Percentiles rank a stretch among this genome's conserved stretches.
phyloP scores from a whole-genome alignment of 768 basidiomycete species.

The Sporobolomyces phaffii region DNA sequence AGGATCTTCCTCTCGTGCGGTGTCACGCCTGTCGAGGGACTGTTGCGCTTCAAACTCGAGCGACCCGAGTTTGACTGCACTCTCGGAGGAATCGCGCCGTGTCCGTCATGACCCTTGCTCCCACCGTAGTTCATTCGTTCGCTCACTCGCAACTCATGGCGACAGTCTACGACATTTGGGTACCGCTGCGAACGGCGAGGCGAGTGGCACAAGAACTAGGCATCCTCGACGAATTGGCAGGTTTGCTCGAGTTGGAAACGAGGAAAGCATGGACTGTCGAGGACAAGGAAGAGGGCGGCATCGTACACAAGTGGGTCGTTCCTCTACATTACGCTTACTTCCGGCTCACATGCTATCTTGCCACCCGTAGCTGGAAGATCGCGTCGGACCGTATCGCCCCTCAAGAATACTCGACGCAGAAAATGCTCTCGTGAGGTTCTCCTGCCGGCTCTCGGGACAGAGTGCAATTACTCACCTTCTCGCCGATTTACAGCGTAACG shows the following conservation, averaged over 20 bases:
- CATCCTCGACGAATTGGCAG: slow-evolving; percentile 17
- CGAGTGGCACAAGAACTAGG: slow-evolving; percentile 3
- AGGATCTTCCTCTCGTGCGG: slow-evolving; percentile 20
- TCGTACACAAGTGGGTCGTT: slow-evolving; percentile 27
- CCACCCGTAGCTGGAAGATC: slow-evolving; percentile 31
- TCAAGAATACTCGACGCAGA: slow-evolving; percentile 12
- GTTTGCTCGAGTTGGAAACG: slow-evolving; percentile 25
- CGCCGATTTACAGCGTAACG: neutral
- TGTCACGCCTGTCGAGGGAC: slow-evolving; percentile 17
- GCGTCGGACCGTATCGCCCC: slow-evolving; percentile 4
- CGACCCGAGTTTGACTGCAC: slow-evolving; percentile 2
- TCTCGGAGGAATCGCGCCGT: slow-evolving; percentile 23
- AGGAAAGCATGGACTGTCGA: slow-evolving; percentile 28
- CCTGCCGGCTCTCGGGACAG: neutral
- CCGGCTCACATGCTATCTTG: too few relatives aligned
- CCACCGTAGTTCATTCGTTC: neutral
- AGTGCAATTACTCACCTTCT: neutral
- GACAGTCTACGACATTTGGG: slow-evolving; percentile 33
- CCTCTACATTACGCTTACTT: neutral
- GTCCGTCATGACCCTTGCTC: neutral
- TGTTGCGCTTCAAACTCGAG: slow-evolving; percentile 17
- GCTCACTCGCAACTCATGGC: neutral
- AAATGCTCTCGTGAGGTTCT: slow-evolving; percentile 26
- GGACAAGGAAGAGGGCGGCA: slow-evolving; percentile 30
- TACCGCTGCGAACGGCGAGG: slow-evolving; percentile 9